Percentiles rank a stretch among this genome's conserved stretches.
Conservation (phyloP, 495 filamentous ascomycete species). For the Evansstolkia leycettana region DNA sequence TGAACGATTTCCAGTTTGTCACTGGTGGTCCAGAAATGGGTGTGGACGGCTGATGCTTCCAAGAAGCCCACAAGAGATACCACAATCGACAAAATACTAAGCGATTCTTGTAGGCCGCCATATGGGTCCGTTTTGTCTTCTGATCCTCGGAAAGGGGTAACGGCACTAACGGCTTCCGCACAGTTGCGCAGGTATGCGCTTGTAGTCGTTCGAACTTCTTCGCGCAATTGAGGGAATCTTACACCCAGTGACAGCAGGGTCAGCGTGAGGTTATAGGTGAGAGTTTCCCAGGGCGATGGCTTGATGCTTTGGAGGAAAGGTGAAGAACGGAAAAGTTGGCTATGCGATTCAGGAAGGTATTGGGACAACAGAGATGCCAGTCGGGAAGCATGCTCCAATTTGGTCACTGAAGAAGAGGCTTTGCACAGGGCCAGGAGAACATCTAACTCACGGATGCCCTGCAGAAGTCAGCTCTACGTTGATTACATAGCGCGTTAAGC, state of each 20-base stretch:
- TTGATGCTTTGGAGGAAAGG: slow-evolving; percentile 71
- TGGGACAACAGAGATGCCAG: slow-evolving; percentile 61
- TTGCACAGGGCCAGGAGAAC: slow-evolving; percentile 80
- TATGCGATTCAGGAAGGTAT: slow-evolving; percentile 72
- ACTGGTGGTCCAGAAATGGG: slow-evolving; percentile 61
- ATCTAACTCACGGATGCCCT: slow-evolving; percentile 74
- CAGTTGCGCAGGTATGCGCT: slow-evolving; percentile 58
- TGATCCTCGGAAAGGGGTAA: slow-evolving; percentile 16
- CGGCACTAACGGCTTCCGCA: slow-evolving; percentile 34
- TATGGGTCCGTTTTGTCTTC: slow-evolving; percentile 38
- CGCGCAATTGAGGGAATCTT: slow-evolving; percentile 51
- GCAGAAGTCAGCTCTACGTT: slow-evolving; percentile 10
- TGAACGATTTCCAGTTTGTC: slow-evolving; percentile 62
- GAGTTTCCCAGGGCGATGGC: slow-evolving; percentile 80
- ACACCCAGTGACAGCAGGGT: slow-evolving; percentile 70
- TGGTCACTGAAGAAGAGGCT: slow-evolving; percentile 60
- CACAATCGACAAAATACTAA: slow-evolving; percentile 55
- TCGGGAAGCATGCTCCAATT: slow-evolving; percentile 55
- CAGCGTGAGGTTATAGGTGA: slow-evolving; percentile 64
- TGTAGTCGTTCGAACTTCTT: slow-evolving; percentile 46
- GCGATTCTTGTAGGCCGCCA: slow-evolving; percentile 47
- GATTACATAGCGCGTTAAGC: no score
- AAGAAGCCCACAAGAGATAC: slow-evolving; percentile 82
- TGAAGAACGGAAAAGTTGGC: slow-evolving; percentile 63
- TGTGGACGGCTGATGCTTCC: slow-evolving; percentile 61